Base-by-base conservation (phyloP, 768 basidiomycete species). In the Austroboletus eburneus region DNA sequence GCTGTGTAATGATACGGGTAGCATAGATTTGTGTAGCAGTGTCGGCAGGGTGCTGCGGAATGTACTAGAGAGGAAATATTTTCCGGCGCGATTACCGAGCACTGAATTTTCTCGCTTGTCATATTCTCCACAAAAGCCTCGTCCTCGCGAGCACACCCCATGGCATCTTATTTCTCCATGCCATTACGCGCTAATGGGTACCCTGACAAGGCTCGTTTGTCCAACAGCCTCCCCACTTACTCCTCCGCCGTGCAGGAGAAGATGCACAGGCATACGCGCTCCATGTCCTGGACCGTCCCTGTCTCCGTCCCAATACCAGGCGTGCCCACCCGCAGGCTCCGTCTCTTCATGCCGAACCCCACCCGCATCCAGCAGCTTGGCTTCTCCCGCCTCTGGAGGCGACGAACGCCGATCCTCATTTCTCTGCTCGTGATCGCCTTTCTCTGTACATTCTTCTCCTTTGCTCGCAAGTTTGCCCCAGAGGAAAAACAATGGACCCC, bases 211-310 rank as follows among this genome's bases (percentile, higher is more conserved):
- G 30, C 67, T 29, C 69, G 70, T 52, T 45, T 69, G 48, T 59
- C 73, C 45, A 73, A 71, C 50, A 67, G 66, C 36, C 71, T 77
- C 45, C 77, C 75, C 17, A 67, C 66, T 21, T 73, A 73, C 51
- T 78, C 80, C 36, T 73, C 81, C 42, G 77, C 81, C 14, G 75
- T 83, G 21, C 75, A 80, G 53, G 85, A 87, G 67, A 87, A 87
- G 67, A 71, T 77, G 61, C 69, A 72, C 49, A 72, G 72, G 57
- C 75, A 75, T 34, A 52, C 70, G 57, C 49, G 69, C 57, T 56
- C 63, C 56, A 58, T 67, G 51, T 71, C 80, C 14, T 86, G 84
- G 83, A 77, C 80, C 43, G 64, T 82, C 38, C 71, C 77, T 25
- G 57, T 87, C 37, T 75, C 76, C 32, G 52, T 88, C 34, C 74